A percentile compares a stretch with the other conserved stretches of the same genome.
Evolutionary conservation across 2,329 filamentous ascomycete species (phyloP).

Genomic region (Fusarium oxysporum): DNA sequence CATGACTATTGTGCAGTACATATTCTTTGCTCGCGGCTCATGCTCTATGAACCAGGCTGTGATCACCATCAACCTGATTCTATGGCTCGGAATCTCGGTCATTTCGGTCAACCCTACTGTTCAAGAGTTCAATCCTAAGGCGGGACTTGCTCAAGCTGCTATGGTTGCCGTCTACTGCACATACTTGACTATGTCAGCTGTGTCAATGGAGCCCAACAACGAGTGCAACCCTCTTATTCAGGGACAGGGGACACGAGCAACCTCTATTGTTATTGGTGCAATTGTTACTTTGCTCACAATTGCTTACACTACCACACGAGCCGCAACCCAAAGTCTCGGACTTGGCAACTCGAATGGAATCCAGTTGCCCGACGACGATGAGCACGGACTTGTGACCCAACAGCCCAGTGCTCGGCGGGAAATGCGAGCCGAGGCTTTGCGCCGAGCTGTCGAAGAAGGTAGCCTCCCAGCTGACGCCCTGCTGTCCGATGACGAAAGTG

Average conservation of each 20-base stretch:
- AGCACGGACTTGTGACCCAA: slow-evolving; percentile 88
- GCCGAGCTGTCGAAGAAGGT: slow-evolving; percentile 91
- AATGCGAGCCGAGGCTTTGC: slow-evolving; percentile 92
- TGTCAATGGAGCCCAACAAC: slow-evolving; percentile 97
- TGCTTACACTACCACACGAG: slow-evolving; percentile 96
- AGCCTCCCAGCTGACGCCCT: slow-evolving; percentile 91
- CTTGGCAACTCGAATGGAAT: slow-evolving; percentile 66
- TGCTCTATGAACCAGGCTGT: slow-evolving; percentile 98
- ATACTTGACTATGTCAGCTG: slow-evolving; percentile 96
- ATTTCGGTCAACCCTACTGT: slow-evolving; percentile 91
- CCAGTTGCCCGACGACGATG: slow-evolving; percentile 75
- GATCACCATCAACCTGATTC: slow-evolving; percentile 91
- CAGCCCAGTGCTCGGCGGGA: slow-evolving; percentile 84
- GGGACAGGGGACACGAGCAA: slow-evolving; percentile 87
- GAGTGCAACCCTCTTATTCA: slow-evolving; percentile 93
- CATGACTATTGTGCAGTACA: slow-evolving; percentile 97
- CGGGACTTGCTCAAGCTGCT: slow-evolving; percentile 94
- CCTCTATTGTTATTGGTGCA: slow-evolving; percentile 90
- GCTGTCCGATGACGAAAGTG: slow-evolving; percentile 77
- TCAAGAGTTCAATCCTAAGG: slow-evolving; percentile 92
- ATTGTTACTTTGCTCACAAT: slow-evolving; percentile 97
- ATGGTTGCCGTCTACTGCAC: slow-evolving; percentile 99
- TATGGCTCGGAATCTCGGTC: slow-evolving; percentile 83
- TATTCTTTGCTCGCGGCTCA: slow-evolving; percentile 86
- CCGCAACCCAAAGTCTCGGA: slow-evolving; percentile 89